These are phyloP conservation scores for Zygoascus ofunaensis DNA, from an alignment of 805 yeast genomes.

Conservation along the genomic window DNA sequence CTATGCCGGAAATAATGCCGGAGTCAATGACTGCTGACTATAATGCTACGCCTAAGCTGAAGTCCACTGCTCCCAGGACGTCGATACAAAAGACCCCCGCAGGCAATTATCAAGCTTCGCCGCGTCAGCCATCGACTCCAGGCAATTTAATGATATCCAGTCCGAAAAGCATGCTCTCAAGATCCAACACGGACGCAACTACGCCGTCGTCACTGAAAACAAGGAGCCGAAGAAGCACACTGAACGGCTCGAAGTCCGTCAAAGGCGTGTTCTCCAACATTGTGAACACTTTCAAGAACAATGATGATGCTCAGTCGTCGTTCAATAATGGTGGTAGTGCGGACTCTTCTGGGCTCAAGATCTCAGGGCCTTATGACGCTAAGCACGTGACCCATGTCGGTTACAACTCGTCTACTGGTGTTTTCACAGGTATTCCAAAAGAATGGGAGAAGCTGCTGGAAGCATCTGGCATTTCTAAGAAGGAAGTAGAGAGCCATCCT, in stretches of 20 bases:
- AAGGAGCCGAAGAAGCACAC: slow-evolving; percentile 15
- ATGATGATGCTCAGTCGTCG: not conserved
- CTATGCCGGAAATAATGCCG: not conserved
- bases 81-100: slow-evolving; percentile 3
- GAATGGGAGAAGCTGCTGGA: slow-evolving; percentile 83
- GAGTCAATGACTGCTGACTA: not conserved
- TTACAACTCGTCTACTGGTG: slow-evolving; percentile 71
- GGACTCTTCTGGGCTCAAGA: slow-evolving; percentile 32
- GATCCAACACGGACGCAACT: slow-evolving; percentile 6
- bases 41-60: not conserved
- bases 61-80: not conserved
- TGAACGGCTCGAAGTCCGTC: slow-evolving; percentile 14
- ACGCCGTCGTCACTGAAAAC: slow-evolving; percentile 6
- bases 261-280: slow-evolving; percentile 21
- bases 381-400: slow-evolving; percentile 95
- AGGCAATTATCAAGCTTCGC: slow-evolving; percentile 1
- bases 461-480: slow-evolving; percentile 79
- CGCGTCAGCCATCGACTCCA: slow-evolving; percentile 2
- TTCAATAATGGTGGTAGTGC: slow-evolving; percentile 1
- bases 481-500: slow-evolving; percentile 85
- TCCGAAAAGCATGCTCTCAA: not conserved
- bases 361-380: slow-evolving; percentile 87
- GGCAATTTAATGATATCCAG: slow-evolving; percentile 3
- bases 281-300: slow-evolving; percentile 17
- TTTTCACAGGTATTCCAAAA: slow-evolving; percentile 83